Conservation (phyloP, 768 basidiomycete genomes). For the Tulasnella sp. region DNA sequence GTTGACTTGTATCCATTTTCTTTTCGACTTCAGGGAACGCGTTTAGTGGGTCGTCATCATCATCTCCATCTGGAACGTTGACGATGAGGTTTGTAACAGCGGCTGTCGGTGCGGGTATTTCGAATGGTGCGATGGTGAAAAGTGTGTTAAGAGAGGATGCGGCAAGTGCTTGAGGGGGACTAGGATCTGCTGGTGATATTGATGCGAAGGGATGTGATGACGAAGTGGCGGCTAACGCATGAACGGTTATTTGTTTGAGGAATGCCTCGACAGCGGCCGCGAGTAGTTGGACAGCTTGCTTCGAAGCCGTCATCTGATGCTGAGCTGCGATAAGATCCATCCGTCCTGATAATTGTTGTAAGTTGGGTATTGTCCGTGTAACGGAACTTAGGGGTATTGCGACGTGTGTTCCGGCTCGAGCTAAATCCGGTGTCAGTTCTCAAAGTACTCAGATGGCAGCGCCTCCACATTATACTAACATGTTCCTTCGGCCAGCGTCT, state of each 20-base stretch:
- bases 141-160: slow-evolving; percentile 27
- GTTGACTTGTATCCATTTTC: slow-evolving; percentile 17
- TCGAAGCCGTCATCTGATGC: slow-evolving; percentile 30
- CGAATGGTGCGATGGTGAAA: slow-evolving; percentile 31
- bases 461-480: slow-evolving; percentile 22
- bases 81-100: slow-evolving; percentile 17
- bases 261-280: slow-evolving; percentile 31
- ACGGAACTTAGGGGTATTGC: slow-evolving; percentile 24
- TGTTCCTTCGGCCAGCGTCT: slow-evolving; percentile 26
- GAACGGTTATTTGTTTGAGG: slow-evolving; percentile 30
- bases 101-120: slow-evolving; percentile 26
- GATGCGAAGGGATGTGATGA: slow-evolving; percentile 30
- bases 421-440: background rate
- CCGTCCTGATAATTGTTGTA: slow-evolving; percentile 26
- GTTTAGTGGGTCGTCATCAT: background rate
- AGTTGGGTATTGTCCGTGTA: slow-evolving; percentile 26
- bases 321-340: slow-evolving; percentile 29
- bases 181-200: slow-evolving; percentile 26
- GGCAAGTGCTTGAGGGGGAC: slow-evolving; percentile 22
- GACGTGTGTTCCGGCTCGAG: slow-evolving; percentile 26
- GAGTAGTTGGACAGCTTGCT: slow-evolving; percentile 22
- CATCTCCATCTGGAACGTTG: slow-evolving; percentile 1
- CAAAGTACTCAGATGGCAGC: background rate
- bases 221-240: slow-evolving; percentile 27
- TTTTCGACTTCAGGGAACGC: background rate